These are phyloP conservation scores for Nemania abortiva DNA, from an alignment of 2,329 filamentous ascomycete genomes.

Conservation along the genomic window DNA sequence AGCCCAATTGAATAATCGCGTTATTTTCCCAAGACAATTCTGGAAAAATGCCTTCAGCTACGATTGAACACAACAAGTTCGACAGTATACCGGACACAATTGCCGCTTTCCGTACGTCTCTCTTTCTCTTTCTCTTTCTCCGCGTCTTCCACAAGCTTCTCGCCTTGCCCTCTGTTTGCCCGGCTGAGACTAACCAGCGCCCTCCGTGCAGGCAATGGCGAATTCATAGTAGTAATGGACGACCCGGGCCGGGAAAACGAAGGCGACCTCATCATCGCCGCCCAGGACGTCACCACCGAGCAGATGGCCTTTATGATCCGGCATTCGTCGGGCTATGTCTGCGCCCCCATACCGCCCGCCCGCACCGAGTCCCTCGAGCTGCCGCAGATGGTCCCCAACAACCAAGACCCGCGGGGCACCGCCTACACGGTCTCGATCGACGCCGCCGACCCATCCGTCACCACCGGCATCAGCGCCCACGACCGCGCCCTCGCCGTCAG, in stretches of 20 bases:
- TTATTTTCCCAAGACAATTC: neutral
- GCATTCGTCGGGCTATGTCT: constrained; percentile 90
- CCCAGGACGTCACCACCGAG: constrained; percentile 81
- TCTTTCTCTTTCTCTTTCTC: no score
- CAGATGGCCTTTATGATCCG: constrained; percentile 98
- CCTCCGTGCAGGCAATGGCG: constrained; percentile 71
- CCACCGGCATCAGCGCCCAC: constrained; percentile 90
- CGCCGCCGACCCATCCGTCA: constrained; percentile 76
- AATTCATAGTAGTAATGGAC: constrained; percentile 97
- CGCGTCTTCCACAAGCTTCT: neutral
- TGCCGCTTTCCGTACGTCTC: constrained; percentile 71
- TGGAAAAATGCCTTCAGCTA: constrained; percentile 61
- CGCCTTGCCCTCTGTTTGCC: neutral
- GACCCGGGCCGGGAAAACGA: constrained; percentile 94
- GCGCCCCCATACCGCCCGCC: constrained; percentile 80
- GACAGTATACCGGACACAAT: constrained; percentile 75
- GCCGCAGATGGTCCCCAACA: constrained; percentile 84
- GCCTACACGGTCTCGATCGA: constrained; percentile 95
- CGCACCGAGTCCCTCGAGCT: constrained; percentile 79
- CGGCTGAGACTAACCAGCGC: constrained; percentile 25
- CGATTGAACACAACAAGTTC: constrained; percentile 67
- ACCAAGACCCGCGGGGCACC: constrained; percentile 87
- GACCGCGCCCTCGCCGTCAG: constrained; percentile 88
- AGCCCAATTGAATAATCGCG: neutral
- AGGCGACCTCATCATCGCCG: constrained; percentile 96